phyloP scores from a whole-genome alignment of 805 yeast genomes.

The Cyberlindnera mycetangii region DNA sequence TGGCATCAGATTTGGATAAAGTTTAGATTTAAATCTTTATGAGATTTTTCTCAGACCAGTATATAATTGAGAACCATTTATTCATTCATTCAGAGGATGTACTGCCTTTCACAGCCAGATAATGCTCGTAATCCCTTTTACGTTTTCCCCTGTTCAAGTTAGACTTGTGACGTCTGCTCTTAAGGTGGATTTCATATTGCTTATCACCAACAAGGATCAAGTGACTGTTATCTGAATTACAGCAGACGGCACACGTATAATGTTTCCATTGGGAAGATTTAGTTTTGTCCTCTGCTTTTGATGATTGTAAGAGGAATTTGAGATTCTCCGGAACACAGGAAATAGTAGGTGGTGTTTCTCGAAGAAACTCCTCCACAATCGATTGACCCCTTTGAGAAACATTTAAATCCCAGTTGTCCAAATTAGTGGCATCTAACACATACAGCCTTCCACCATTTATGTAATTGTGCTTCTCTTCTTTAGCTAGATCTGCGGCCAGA shows the following conservation, averaged over 20 bases:
- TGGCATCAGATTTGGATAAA: constrained; percentile 27
- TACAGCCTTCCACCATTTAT: constrained; percentile 63
- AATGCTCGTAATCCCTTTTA: constrained; percentile 52
- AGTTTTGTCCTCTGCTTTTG: constrained; percentile 23
- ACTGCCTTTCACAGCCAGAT: constrained; percentile 21
- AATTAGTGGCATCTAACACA: constrained; percentile 74
- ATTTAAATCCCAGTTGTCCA: constrained; percentile 52
- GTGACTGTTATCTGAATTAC: constrained; percentile 49
- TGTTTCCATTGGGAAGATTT: constrained; percentile 58
- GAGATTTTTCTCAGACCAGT: not conserved
- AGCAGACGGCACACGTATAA: constrained; percentile 63
- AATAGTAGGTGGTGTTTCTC: constrained; percentile 9
- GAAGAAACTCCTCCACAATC: constrained; percentile 44
- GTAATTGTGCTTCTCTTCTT: constrained; percentile 43
- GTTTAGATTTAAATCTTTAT: not conserved
- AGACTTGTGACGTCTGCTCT: constrained; percentile 66
- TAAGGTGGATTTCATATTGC: constrained; percentile 65
- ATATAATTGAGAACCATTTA: not conserved
- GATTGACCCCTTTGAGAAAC: constrained; percentile 56
- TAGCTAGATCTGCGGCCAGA: constrained; percentile 55
- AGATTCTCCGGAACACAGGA: constrained; percentile 38
- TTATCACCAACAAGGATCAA: constrained; percentile 70
- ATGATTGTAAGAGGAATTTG: constrained; percentile 18
- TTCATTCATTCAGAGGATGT: too few species aligned
- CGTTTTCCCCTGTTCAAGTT: constrained; percentile 44